A percentile compares a stretch with the other conserved stretches of the same genome.
Evolutionary conservation across 2,329 filamentous ascomycete species (phyloP).

Genomic region (Fusarium tricinctum): DNA sequence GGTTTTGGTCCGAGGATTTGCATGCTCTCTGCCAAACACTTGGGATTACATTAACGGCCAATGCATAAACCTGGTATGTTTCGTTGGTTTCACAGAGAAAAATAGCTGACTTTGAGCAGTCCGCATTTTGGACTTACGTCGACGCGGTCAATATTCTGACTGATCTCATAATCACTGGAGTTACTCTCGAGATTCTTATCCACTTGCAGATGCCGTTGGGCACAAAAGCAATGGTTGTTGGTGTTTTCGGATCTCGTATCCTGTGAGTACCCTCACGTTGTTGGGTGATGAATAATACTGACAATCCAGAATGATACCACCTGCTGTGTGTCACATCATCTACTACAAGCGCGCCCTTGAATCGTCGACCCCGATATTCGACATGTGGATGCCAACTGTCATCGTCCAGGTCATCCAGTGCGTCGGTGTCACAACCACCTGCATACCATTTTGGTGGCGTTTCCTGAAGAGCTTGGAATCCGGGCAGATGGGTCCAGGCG

Average conservation of each 20-base stretch:
- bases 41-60: conserved; percentile 18
- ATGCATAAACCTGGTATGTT: conserved; percentile 12
- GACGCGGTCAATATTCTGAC: not conserved
- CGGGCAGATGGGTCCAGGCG: conserved; percentile 16
- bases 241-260: conserved; percentile 17
- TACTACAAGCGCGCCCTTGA: conserved; percentile 5
- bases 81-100: accelerated
- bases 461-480: conserved; percentile 26
- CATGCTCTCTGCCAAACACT: not conserved
- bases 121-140: conserved; percentile 16
- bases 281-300: not conserved
- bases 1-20: not conserved
- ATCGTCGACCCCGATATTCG: conserved; percentile 3
- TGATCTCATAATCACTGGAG: not conserved
- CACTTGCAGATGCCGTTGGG: conserved; percentile 15
- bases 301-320: conserved; percentile 12
- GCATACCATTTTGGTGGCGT: conserved; percentile 24
- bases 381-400: conserved; percentile 20
- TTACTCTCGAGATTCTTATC: not conserved
- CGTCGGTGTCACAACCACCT: conserved; percentile 19
- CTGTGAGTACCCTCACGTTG: not conserved
- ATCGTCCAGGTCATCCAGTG: conserved; percentile 23
- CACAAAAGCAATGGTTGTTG: conserved; percentile 16
- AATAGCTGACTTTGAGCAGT: not conserved
- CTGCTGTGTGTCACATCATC: conserved; percentile 12